Conservation (phyloP, 306 rosid genomes). For the Vigna nakashimae region DNA sequence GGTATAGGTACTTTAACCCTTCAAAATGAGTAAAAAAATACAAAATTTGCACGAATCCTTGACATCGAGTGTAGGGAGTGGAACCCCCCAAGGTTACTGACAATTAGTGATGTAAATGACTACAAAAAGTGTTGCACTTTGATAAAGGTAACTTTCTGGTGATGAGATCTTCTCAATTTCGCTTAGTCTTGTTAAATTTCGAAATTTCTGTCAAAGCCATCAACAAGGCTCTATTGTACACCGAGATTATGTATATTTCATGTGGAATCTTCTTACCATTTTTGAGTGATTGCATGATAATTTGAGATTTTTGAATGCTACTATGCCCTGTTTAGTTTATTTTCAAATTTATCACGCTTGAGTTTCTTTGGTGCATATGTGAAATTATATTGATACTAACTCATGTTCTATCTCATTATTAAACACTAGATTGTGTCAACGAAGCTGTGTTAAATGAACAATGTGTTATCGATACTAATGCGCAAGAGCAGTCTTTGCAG, state of each 20-base stretch:
- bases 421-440: neutral
- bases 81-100: too few relatives aligned
- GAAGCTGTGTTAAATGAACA: neutral
- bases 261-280: neutral
- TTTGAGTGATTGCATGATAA: neutral
- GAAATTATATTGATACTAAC: neutral
- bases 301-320: neutral
- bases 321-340: neutral
- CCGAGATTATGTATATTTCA: slow-evolving; percentile 6
- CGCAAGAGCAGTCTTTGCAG: neutral
- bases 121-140: too few relatives aligned
- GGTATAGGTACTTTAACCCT: neutral
- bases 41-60: neutral
- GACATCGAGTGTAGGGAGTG: neutral
- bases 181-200: neutral
- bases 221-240: neutral
- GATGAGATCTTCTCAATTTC: neutral
- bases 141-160: neutral
- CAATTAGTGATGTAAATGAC: too few relatives aligned
- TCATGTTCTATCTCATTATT: neutral
- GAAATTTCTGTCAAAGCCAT: neutral
- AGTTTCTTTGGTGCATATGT: slow-evolving; percentile 3
- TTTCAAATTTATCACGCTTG: neutral
- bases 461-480: neutral
- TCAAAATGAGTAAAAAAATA: neutral